Evolutionary conservation across 228 moss, liverwort and hornwort species (phyloP), one percentile per base, ranked within the genome.

Genomic region (Sphagnum fallax): DNA sequence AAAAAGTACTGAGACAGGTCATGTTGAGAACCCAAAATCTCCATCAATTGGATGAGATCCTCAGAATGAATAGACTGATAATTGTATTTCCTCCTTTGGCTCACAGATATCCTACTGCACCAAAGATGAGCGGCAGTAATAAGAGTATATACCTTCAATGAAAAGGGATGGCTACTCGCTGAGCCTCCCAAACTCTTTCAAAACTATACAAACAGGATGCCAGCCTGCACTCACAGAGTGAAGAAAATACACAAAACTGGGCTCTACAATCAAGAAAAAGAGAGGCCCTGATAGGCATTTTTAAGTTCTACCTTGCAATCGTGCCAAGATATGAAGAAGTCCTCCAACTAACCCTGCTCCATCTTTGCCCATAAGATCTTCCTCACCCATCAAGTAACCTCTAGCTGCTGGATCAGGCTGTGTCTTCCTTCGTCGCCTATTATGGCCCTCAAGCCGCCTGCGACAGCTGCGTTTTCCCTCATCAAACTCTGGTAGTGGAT

Each of bases 391-490:
- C 32, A 75, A 48, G 32, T 67, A 61, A 18, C 77, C 79, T 55
- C 72, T 73, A 64, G 15, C 69, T 77, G 76, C 79, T 68, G 83
- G 76, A 77, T 85, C 82, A 68, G 85, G 82, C 68, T 85, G 85
- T 59, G 72, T 70, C 77, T 85, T 85, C 59, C 85, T 76, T 61
- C 85, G 77, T 51, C 85, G 82, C 62, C 79, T 82, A 61, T 85
- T 85, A 52, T 85, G 85, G 51, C 85, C 85, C 48, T 76, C 85
- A 4, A 85, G 81, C 49, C 85, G 85, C 65, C 85, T 75, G 53
- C 85, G 79, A 72, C 85, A 85, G 74, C 85, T 85, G 70, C 85
- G 74, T 74, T 82, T 85, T 18, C 79, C 85, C 74, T 85, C 85
- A 70, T 85, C 85, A 66, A 85, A 85, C 70, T 82, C 81, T 74